phyloP scores from a whole-genome alignment of 1,139 yeast genomes.

The Yamadazyma siamensis region DNA sequence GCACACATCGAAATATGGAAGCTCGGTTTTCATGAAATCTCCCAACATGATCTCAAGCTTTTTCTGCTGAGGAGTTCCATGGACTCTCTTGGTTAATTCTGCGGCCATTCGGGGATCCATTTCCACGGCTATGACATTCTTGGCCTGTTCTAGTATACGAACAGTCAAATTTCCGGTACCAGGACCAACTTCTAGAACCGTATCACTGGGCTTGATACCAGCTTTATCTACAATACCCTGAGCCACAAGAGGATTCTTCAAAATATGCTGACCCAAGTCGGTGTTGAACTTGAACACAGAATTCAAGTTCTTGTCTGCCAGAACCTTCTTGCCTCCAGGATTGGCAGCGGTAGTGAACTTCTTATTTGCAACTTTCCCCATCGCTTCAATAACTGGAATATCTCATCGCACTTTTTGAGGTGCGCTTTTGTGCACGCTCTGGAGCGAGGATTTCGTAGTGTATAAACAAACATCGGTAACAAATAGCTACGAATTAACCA shows the following conservation, averaged over 20 bases:
- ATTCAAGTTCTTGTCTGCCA: slow-evolving; percentile 68
- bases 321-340: slow-evolving; percentile 48
- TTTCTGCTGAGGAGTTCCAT: slow-evolving; percentile 90
- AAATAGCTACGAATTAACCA: too few species aligned
- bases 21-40: slow-evolving; percentile 92
- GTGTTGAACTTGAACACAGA: slow-evolving; percentile 96
- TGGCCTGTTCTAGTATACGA: slow-evolving; percentile 85
- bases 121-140: slow-evolving; percentile 90
- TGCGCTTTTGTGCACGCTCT: too few species aligned
- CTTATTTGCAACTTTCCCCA: slow-evolving; percentile 57
- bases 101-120: slow-evolving; percentile 99
- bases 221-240: slow-evolving; percentile 99
- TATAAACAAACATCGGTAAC: too few species aligned
- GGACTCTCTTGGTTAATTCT: slow-evolving; percentile 94
- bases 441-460: too few species aligned
- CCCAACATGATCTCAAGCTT: slow-evolving; percentile 89
- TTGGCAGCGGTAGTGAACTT: slow-evolving; percentile 41
- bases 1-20: slow-evolving; percentile 94
- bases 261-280: slow-evolving; percentile 93
- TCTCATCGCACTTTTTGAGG: slow-evolving; percentile 3
- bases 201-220: slow-evolving; percentile 84
- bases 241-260: slow-evolving; percentile 93
- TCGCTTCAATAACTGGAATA: slow-evolving; percentile 13
- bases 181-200: slow-evolving; percentile 95
- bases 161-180: slow-evolving; percentile 99